Conservation (phyloP, 73 alveolate genomes). For the Tetrahymena elliotti region DNA sequence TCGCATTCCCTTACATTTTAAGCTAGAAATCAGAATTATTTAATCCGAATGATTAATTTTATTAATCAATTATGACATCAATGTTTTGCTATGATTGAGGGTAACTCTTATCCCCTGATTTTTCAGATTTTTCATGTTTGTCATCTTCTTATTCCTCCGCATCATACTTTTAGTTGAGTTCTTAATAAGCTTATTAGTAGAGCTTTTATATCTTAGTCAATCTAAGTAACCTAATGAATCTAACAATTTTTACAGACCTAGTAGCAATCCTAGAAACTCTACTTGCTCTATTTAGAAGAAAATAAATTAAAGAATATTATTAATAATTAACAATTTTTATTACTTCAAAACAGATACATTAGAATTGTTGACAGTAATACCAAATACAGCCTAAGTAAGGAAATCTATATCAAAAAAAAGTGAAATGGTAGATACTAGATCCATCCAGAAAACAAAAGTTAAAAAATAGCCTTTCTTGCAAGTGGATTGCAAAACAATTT, state of each 20-base stretch:
- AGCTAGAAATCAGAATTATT: not conserved
- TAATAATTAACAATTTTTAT: not conserved
- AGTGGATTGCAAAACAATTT: constrained; percentile 47
- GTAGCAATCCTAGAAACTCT: constrained; percentile 65
- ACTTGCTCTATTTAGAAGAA: constrained; percentile 29
- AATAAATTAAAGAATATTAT: not conserved
- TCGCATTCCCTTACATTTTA: not conserved
- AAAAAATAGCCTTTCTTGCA: constrained; percentile 51
- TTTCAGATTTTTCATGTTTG: not conserved
- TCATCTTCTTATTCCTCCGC: not conserved
- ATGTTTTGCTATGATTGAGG: not conserved
- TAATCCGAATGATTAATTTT: not conserved
- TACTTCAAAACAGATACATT: constrained; percentile 20
- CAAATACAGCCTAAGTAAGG: constrained; percentile 56
- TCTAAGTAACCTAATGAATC: constrained; percentile 51
- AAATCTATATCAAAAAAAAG: constrained; percentile 76
- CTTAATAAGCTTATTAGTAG: not conserved
- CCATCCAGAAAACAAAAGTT: constrained; percentile 61
- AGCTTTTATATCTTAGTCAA: constrained; percentile 55
- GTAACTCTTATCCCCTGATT: not conserved
- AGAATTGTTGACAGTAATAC: constrained; percentile 47
- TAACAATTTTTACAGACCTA: constrained; percentile 53
- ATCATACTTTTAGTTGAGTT: not conserved
- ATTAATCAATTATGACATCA: not conserved
- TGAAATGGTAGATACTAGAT: constrained; percentile 63